Percentiles rank a stretch among this genome's conserved stretches.
phyloP scores from a whole-genome alignment of 2,329 filamentous ascomycete genomes.

The Cordyceps militaris region DNA sequence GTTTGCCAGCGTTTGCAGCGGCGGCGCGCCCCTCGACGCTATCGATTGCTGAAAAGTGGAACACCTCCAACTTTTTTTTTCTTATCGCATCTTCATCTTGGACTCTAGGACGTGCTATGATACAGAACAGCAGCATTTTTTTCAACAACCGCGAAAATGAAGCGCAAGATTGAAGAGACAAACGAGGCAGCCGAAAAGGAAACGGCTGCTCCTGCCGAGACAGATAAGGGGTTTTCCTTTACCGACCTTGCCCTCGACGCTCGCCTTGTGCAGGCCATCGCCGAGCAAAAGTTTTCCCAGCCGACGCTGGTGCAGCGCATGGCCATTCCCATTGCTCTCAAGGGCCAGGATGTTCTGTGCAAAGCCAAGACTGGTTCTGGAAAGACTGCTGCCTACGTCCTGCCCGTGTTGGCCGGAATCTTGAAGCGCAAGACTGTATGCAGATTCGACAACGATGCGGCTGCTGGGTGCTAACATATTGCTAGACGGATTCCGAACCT shows the following conservation, averaged over 20 bases:
- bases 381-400: slow-evolving; percentile 92
- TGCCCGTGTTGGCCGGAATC: slow-evolving; percentile 81
- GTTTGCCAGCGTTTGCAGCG: no score
- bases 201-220: not conserved
- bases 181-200: not conserved
- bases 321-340: slow-evolving; percentile 79
- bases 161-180: slow-evolving; percentile 10
- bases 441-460: not conserved
- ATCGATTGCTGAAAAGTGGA: slow-evolving; percentile 3
- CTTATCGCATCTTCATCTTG: no score
- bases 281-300: slow-evolving; percentile 72
- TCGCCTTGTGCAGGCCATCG: slow-evolving; percentile 77
- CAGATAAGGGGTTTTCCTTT: slow-evolving; percentile 50
- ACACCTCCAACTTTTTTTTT: not conserved
- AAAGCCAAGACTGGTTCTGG: slow-evolving; percentile 93
- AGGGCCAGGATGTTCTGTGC: slow-evolving; percentile 83
- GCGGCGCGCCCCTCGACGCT: not conserved
- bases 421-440: slow-evolving; percentile 67
- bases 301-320: slow-evolving; percentile 86
- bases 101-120: no score
- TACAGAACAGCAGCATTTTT: not conserved
- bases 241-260: slow-evolving; percentile 73
- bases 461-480: slow-evolving; percentile 8
- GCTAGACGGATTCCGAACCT: slow-evolving; percentile 41
- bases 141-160: not conserved